These are phyloP conservation scores for Mycena chlorophos DNA, from an alignment of 768 basidiomycete species.

Conservation along the genomic window DNA sequence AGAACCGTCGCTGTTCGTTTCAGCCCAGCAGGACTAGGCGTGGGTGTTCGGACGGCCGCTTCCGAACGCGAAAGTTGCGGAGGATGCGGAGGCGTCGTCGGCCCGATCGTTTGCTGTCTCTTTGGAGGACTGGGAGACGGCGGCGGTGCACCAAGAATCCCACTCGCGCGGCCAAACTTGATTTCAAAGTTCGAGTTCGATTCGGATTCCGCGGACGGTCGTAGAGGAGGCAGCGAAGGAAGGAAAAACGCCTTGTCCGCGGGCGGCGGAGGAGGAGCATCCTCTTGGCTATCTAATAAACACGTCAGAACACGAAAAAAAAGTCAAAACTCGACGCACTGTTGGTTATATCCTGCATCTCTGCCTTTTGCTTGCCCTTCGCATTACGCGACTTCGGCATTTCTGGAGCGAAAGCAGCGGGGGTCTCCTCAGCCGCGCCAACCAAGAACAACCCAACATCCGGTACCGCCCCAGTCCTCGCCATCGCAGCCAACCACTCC, in stretches of 20 bases:
- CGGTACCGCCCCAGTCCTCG: slow-evolving; percentile 50
- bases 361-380: slow-evolving; percentile 24
- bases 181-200: no score
- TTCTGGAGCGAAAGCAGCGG: slow-evolving; percentile 17
- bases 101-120: not conserved
- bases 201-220: not conserved
- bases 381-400: slow-evolving; percentile 22
- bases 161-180: slow-evolving; percentile 37
- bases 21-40: slow-evolving; percentile 6
- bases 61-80: not conserved
- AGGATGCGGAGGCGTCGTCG: not conserved
- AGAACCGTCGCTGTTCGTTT: not conserved
- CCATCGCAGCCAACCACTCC: slow-evolving; percentile 68
- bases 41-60: not conserved
- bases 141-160: slow-evolving; percentile 27
- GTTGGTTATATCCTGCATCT: slow-evolving; percentile 50
- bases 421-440: no score
- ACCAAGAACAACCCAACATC: slow-evolving; percentile 34
- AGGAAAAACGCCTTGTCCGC: slow-evolving; percentile 5
- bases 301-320: not conserved
- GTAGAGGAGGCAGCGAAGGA: slow-evolving; percentile 2
- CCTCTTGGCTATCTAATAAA: slow-evolving; percentile 5
- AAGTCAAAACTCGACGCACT: slow-evolving; percentile 30
- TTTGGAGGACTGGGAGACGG: slow-evolving; percentile 15
- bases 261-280: not conserved